Conservation (phyloP, 1,284 basidiomycete species). For the Ceratorhiza oryzae-sativae region DNA sequence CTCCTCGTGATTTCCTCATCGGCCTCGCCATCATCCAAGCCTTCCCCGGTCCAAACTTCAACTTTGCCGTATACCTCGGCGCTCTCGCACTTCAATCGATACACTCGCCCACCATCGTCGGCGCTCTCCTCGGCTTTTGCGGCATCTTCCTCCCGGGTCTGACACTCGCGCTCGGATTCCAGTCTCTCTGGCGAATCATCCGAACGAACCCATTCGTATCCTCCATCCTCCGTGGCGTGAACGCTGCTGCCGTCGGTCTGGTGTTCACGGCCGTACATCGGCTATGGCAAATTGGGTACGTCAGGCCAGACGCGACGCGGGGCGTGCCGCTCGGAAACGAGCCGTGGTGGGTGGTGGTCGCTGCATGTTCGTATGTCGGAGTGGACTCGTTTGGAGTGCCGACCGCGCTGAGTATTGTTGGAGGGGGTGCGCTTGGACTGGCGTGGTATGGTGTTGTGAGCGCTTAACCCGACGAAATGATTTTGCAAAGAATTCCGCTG, state of each 20-base stretch:
- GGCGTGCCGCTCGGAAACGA: conserved; percentile 53
- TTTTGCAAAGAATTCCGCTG: too few species aligned
- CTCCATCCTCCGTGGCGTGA: conserved; percentile 59
- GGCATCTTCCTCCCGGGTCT: conserved; percentile 63
- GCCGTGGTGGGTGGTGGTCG: conserved; percentile 57
- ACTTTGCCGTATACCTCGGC: conserved; percentile 64
- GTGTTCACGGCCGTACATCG: conserved; percentile 64
- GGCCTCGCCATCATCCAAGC: conserved; percentile 64
- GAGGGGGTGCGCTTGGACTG: conserved; percentile 52
- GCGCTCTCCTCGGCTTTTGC: conserved; percentile 58
- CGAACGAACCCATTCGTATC: conserved; percentile 54
- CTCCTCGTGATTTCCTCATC: conserved; percentile 63
- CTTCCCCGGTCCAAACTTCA: conserved; percentile 66
- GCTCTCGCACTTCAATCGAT: conserved; percentile 53
- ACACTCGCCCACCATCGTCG: conserved; percentile 50
- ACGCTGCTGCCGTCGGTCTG: conserved; percentile 62
- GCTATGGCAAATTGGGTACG: conserved; percentile 52
- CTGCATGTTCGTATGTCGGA: conserved; percentile 48
- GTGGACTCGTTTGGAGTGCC: conserved; percentile 51
- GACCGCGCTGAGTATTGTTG: conserved; percentile 51
- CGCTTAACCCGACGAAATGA: too few species aligned
- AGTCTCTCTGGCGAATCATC: conserved; percentile 59
- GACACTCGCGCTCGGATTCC: conserved; percentile 59
- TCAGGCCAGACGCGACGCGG: conserved; percentile 42
- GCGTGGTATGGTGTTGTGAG: conserved; percentile 47